These are phyloP conservation scores for Globisporangium takayamanum DNA, from an alignment of 352 stramenopile genomes.

Conservation along the genomic window DNA sequence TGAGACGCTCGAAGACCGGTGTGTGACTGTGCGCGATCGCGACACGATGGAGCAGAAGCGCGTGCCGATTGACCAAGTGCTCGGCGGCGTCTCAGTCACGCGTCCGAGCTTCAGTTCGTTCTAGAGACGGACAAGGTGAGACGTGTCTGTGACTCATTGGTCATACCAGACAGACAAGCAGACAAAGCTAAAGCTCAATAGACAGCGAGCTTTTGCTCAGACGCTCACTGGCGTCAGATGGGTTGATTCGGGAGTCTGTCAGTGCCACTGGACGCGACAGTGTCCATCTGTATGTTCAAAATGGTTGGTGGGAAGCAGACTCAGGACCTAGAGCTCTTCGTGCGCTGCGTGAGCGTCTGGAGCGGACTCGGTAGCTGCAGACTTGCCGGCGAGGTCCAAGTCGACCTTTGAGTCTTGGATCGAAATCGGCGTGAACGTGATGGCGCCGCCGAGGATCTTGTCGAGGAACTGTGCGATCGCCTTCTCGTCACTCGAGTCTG, in stretches of 20 bases:
- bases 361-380: too few relatives aligned
- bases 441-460: conserved; percentile 62
- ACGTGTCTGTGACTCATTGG: too few relatives aligned
- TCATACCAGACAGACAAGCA: too few relatives aligned
- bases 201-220: too few relatives aligned
- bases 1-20: conserved; percentile 93
- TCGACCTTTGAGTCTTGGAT: conserved; percentile 7
- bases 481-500: conserved; percentile 21
- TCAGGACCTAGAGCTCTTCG: neutral
- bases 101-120: conserved; percentile 12
- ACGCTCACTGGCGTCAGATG: too few relatives aligned
- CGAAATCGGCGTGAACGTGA: conserved; percentile 22
- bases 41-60: conserved; percentile 95
- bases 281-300: too few relatives aligned
- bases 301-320: too few relatives aligned
- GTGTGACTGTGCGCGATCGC: conserved; percentile 94
- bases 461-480: conserved; percentile 45
- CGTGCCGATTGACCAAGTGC: conserved; percentile 88
- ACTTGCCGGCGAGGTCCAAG: conserved; percentile 7
- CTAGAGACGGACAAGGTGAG: too few relatives aligned
- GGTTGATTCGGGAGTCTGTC: too few relatives aligned
- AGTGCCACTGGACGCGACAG: too few relatives aligned
- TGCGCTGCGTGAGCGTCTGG: neutral
- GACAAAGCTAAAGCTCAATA: too few relatives aligned
- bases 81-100: conserved; percentile 18